Evolutionary conservation across 345 rosid species (phyloP).

Genomic region (Syzygium aqueum): DNA sequence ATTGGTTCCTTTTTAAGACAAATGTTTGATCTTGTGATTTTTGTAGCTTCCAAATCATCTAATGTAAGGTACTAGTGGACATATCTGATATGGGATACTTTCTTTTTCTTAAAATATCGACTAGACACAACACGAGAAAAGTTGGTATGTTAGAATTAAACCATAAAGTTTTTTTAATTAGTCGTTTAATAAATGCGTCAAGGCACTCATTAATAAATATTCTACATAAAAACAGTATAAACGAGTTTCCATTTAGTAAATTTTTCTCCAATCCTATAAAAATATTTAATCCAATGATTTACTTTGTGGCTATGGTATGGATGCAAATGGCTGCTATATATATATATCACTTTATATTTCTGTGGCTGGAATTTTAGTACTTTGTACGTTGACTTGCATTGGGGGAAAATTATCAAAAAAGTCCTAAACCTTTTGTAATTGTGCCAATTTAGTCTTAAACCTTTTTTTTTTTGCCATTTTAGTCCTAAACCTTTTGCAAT

Average conservation of each 20-base stretch:
- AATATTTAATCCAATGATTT: not conserved
- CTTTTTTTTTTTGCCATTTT: too few species aligned
- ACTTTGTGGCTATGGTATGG: not conserved
- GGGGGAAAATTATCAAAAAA: not conserved
- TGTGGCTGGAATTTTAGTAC: not conserved
- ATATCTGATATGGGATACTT: not conserved
- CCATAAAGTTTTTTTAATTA: accelerated
- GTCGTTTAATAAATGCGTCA: not conserved
- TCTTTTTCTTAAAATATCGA: not conserved
- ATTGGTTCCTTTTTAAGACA: not conserved
- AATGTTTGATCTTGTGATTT: not conserved
- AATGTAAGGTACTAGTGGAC: not conserved
- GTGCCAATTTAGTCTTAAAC: too few species aligned
- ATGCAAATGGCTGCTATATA: not conserved
- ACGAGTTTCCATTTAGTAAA: not conserved
- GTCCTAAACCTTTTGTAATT: too few species aligned
- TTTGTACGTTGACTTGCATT: not conserved
- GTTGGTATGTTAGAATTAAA: not conserved
- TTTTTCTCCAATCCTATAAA: not conserved
- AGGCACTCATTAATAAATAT: not conserved
- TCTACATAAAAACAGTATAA: not conserved
- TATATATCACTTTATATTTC: not conserved
- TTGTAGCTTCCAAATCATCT: not conserved
- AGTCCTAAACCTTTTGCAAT: too few species aligned
- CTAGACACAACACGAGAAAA: not conserved